Evolutionary conservation across 2,329 filamentous ascomycete genomes (phyloP).

Genomic region (Colletotrichum orbiculare): DNA sequence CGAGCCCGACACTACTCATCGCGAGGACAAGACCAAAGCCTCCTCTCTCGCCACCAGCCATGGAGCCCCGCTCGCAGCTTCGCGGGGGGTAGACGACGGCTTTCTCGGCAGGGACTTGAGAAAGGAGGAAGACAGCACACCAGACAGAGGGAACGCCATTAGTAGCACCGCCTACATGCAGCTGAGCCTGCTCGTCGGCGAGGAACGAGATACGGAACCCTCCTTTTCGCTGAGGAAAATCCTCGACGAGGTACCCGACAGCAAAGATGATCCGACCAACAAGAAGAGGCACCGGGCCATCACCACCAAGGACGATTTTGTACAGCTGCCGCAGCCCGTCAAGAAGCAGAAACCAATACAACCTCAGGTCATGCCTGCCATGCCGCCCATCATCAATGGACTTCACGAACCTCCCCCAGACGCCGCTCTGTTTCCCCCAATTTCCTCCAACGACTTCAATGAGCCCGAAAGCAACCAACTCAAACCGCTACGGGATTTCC

Average conservation of each 20-base stretch:
- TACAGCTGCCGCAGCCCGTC: conserved; percentile 71
- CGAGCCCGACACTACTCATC: conserved; percentile 59
- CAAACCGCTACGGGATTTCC: conserved; percentile 56
- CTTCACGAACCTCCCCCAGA: conserved; percentile 71
- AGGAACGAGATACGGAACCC: conserved; percentile 49
- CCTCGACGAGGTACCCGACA: conserved; percentile 57
- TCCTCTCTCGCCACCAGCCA: conserved; percentile 36
- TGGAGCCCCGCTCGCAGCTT: conserved; percentile 20
- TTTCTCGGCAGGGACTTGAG: conserved; percentile 21
- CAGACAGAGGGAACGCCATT: conserved; percentile 15
- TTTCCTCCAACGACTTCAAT: conserved; percentile 67
- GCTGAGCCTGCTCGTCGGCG: conserved; percentile 53
- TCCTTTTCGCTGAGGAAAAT: conserved; percentile 59
- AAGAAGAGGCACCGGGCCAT: conserved; percentile 66
- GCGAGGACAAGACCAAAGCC: conserved; percentile 48
- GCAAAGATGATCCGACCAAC: conserved; percentile 56
- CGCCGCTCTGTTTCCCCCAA: conserved; percentile 72
- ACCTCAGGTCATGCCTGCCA: conserved; percentile 57
- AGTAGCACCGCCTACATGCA: conserved; percentile 40
- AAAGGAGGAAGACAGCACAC: conserved; percentile 26
- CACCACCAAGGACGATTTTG: conserved; percentile 68
- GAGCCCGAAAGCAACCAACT: conserved; percentile 57
- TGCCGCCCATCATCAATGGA: conserved; percentile 74
- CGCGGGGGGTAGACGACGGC: conserved; percentile 31
- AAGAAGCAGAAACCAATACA: conserved; percentile 72